Evolutionary conservation across 163 green algal species (phyloP), one percentile per base, ranked within the genome.

Genomic region (Chlamydomonas reinhardtii): DNA sequence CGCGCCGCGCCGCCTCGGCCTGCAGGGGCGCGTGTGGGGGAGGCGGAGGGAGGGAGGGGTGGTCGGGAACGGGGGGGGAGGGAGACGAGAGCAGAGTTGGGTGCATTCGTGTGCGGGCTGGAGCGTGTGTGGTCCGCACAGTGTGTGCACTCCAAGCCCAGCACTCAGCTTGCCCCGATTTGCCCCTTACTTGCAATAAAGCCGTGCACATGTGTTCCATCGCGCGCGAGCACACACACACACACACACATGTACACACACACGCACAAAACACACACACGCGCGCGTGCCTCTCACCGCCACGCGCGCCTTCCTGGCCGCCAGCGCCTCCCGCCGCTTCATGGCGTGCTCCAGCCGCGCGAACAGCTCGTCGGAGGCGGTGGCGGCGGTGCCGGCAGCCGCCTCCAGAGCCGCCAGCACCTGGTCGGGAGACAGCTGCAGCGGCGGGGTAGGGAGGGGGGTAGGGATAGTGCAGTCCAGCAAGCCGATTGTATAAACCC

Each of bases 281-380:
- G 9, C 2, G 6, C 62, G 62, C 62, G n/a, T 0, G 17, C 62
- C 62, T 20, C 48, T 17, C 48, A 56, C 66, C 31, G 17, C 66
- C 31, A 19, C 19, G 39, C 77, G n/a, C 66, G 74, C 79, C 79
- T 71, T 70, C 25, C 52, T 73, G 25, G 35, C 35, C 31, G 52
- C 52, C 54, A 85, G 68, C 68, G 79, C 79, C 56, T 48, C 79
- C 79, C 24, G 37, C 0, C 79, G 48, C 68, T 77, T 85, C 32
- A 85, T 73, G 1, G 29, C 20, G 79, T 85, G 37, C 54, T 85
- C 79, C 24, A 85, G 52, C 6, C 79, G 31, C 29, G 68, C 79
- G 43, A 85, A 59, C 69, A 85, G 79, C 68, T 20, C 27, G 54
- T 85, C 79, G 12, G 64, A 76, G 32, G 48, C 35, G 12, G 35